Base-by-base conservation (phyloP, 257 asterid genomes). In the Fraxinus quadrangulata region DNA sequence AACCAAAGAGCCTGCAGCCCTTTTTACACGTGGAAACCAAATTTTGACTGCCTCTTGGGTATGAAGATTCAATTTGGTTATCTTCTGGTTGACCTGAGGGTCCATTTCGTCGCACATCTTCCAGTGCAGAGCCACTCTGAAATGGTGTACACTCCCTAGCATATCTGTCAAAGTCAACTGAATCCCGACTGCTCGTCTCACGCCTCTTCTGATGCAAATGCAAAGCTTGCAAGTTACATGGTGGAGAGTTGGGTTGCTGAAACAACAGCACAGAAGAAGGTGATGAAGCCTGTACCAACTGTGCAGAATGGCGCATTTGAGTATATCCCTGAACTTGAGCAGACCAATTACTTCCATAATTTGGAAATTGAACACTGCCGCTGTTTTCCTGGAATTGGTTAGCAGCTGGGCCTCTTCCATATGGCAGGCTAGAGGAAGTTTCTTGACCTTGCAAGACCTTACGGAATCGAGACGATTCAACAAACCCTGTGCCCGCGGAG, bases 361-460 rank as follows among this genome's bases (percentile, higher is more conserved):
- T 85, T 30, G 88, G 83, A 72, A 84, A 73, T 77, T 77, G 88
- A 74, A 79, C 78, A 51, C 88, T 30, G 17, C 86, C 78, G 69
- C 70, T 72, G 59, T 80, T 82, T 66, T 79, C 91, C 77, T 67
- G 83, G 67, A 81, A 74, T 56, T 56, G 78, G 81, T 70, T 79
- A 67, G 82, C 73, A 28, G 80, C 86, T 26, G 84, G 81, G 70
- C 83, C 82, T 68, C 89, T 83, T 78, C 91, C 87, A 74, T 80
- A 78, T 21, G 89, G 75, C 72, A 86, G 86, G 84, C 75, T 72
- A 33, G 86, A 26, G 76, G 73, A 33, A 30, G 88, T 86, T 95
- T 95, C 99, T 95, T 93, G 99, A 93, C 98, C 97, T 93, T 95
- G 99, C 97, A 91, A 93, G 98, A 93, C 98, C 98, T 88, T 89